Evolutionary conservation across 345 rosid species (phyloP), one percentile per base, ranked within the genome.

Genomic region (Aurinia saxatilis): DNA sequence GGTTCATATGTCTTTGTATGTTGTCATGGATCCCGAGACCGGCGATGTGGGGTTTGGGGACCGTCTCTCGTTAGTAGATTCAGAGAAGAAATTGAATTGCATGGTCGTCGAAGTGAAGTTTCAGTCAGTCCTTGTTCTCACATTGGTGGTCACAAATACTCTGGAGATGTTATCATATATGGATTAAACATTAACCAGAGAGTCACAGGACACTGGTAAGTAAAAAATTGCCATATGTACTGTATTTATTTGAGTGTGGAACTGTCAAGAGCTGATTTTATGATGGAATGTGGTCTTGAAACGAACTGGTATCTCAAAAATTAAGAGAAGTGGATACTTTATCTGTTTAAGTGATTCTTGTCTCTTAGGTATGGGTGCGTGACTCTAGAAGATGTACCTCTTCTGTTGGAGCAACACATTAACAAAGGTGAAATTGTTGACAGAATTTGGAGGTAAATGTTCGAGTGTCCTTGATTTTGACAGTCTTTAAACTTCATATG

Each of bases 61-160:
- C 99, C 97, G 39, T 67, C 82, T 37, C 63, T 93, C 50, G 80
- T 93, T 57, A 80, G 70, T 70, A 82, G 82, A 74, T 93, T 93
- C 79, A 90, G 80, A 75, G 97, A 87, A 75, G 97, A 90, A 78
- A 85, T 90, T 34, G 90, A 82, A 58, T 62, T 68, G 10, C 80
- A 64, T 71, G 80, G 85, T 70, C 85, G 90, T 65, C 92, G 79
- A 72, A 84, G 90, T 73, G 86, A 79, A 78, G 91, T 93, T 63
- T 82, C 99, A 9, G 88, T 87, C 60, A 85, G 97, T 73, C 95
- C 99, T 23, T 93, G 99, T 72, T 93, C 97, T 50, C 99, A 93
- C 69, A 80, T 93, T 16, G 99, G 99, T 36, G 99, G 99, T 30
- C 96, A 93, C 48, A 86, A 82, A 67, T 90, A 85, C 68, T 96